Evolutionary conservation across 2,329 filamentous ascomycete species (phyloP), one percentile per base, ranked within the genome.

Genomic region (Cordyceps cicadae): DNA sequence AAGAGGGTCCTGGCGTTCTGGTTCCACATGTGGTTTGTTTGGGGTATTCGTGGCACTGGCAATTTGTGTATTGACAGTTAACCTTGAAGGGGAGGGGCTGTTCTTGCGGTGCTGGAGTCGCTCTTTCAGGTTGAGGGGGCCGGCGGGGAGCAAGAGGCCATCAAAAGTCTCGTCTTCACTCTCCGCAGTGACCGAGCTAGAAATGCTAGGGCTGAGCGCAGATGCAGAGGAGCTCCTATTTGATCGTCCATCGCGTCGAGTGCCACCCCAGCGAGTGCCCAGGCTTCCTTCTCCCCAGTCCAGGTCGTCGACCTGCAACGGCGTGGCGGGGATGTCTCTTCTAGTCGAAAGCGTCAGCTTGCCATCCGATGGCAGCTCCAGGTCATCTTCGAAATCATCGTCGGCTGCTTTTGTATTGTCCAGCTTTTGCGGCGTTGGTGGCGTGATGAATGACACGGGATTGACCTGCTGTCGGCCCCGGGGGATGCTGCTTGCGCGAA

Each of bases 271-370:
- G 61, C 93, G 85, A 50, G 93, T 96, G 45, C 93, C 92, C 62
- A 97, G 80, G 71, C 92, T 97, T 60, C 92, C 92, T 74, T 97
- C 94, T 57, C 89, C 90, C 89, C 93, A 96, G 70, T 97, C 92
- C 66, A 96, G 86, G 63, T 96, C 92, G 57, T 96, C 90, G 55
- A 77, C 76, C 64, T 81, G 82, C 34, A 78, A 73, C 15, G 87
- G 84, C 3, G 85, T 86, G 68, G 83, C 85, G 21, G 86, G 83
- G 41, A 84, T 82, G 41, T 88, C 83, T 68, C 76, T 79, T 62
- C 77, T 79, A 46, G 80, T 83, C 8, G 85, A 85, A 39, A 92
- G 78, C 67, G 80, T 85, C 39, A 92, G 75, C 65, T 85, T 82
- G 46, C 86, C 83, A 67, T 87, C 81, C 1, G 81, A 80, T 3